These are phyloP conservation scores for Drechslerella coelobrocha DNA, from an alignment of 2,329 filamentous ascomycete species.

Conservation along the genomic window DNA sequence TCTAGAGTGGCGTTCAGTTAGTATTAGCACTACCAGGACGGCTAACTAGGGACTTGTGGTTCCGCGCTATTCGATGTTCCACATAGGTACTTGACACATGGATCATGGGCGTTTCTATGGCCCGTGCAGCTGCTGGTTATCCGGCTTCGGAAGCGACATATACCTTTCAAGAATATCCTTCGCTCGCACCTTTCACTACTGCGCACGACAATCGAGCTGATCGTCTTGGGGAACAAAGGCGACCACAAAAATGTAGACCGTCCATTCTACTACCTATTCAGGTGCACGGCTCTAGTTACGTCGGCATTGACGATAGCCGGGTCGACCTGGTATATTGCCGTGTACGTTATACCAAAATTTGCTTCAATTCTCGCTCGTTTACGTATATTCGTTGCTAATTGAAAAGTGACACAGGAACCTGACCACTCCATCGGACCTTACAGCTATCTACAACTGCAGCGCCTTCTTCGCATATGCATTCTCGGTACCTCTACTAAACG, in stretches of 20 bases:
- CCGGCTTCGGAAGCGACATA: constrained; percentile 76
- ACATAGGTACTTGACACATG: constrained; percentile 78
- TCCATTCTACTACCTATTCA: constrained; percentile 75
- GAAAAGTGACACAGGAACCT: constrained; percentile 63
- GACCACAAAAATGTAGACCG: constrained; percentile 58
- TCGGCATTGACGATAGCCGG: constrained; percentile 87
- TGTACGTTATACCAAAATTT: constrained; percentile 58
- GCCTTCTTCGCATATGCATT: constrained; percentile 99
- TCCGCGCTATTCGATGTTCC: constrained; percentile 11
- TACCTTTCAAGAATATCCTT: constrained; percentile 87
- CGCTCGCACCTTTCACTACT: constrained; percentile 71
- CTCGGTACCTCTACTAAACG: constrained; percentile 84
- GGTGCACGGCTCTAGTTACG: constrained; percentile 81
- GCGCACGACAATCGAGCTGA: constrained; percentile 78
- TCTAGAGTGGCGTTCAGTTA: constrained; percentile 17
- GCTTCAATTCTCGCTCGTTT: not conserved
- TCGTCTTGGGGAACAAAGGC: constrained; percentile 64
- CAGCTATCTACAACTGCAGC: constrained; percentile 98
- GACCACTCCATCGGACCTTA: constrained; percentile 91
- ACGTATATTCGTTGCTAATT: too few species aligned
- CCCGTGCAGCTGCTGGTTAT: constrained; percentile 81
- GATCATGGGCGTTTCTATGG: constrained; percentile 91
- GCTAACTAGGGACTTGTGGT: constrained; percentile 9
- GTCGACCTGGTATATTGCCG: constrained; percentile 92
- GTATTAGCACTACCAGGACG: too few species aligned